A percentile compares a stretch with the other conserved stretches of the same genome.
Conservation (phyloP, 2,329 filamentous ascomycete species). For the Fusarium austroafricanum region DNA sequence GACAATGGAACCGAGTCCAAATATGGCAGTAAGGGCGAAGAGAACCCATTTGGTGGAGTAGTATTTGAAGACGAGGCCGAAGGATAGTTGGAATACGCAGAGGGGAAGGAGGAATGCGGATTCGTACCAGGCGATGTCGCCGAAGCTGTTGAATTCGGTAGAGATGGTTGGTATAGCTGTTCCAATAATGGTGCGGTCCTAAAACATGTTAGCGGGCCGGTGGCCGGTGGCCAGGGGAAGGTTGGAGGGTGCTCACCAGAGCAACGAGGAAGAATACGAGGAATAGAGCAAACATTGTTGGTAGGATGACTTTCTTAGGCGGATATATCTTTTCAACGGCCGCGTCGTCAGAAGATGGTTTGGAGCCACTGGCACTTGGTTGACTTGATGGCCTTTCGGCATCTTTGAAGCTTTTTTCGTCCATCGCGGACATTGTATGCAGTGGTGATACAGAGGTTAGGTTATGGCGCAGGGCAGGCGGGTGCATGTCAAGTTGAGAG, state of each 20-base stretch:
- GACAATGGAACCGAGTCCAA: slow-evolving; percentile 15
- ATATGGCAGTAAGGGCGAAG: slow-evolving; percentile 4
- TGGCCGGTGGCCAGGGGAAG: rapidly evolving
- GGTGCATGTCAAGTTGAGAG: too few relatives aligned
- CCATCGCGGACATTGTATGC: not conserved
- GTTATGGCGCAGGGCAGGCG: too few relatives aligned
- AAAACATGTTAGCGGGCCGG: rapidly evolving
- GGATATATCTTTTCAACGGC: slow-evolving; percentile 16
- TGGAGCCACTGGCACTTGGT: not conserved
- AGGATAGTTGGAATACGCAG: slow-evolving; percentile 29
- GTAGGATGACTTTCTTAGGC: slow-evolving; percentile 11
- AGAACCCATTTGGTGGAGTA: slow-evolving; percentile 29
- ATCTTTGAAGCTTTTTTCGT: not conserved
- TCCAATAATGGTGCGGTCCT: slow-evolving; percentile 30
- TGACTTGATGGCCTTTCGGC: not conserved
- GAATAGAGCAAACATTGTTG: slow-evolving; percentile 24
- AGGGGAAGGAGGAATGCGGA: slow-evolving; percentile 27
- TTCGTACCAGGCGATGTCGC: slow-evolving; percentile 32
- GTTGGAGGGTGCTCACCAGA: not conserved
- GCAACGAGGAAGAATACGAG: slow-evolving; percentile 26
- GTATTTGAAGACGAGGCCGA: slow-evolving; percentile 28
- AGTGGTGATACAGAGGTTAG: too few relatives aligned
- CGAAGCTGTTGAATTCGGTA: slow-evolving; percentile 26
- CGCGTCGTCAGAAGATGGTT: rapidly evolving
- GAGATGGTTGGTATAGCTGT: slow-evolving; percentile 32